Percentiles rank a stretch among this genome's conserved stretches.
Conservation (phyloP, 306 rosid species). For the Cucurbita ficifolia region DNA sequence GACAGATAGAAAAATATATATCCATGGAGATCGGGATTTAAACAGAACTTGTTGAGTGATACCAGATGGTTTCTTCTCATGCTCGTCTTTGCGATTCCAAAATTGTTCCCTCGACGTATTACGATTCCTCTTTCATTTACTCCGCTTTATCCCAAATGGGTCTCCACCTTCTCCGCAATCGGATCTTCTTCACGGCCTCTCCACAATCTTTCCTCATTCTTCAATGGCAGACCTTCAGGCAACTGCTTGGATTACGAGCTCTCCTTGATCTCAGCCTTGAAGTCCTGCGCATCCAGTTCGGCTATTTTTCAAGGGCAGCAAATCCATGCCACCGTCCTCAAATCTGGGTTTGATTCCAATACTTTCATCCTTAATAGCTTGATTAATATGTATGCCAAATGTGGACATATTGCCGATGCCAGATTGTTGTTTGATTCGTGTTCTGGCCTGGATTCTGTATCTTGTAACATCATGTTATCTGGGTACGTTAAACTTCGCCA, state of each 20-base stretch:
- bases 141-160: conserved; percentile 24
- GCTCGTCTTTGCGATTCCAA: conserved; percentile 29
- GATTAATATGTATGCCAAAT: conserved; percentile 62
- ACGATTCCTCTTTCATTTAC: conserved; percentile 1
- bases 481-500: conserved; percentile 52
- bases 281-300: conserved; percentile 45
- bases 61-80: conserved; percentile 24
- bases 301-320: conserved; percentile 46
- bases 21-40: background rate
- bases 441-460: conserved; percentile 38
- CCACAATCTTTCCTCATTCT: conserved; percentile 29
- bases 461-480: conserved; percentile 66
- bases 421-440: conserved; percentile 28
- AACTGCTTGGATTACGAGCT: conserved; percentile 29
- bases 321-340: conserved; percentile 42
- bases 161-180: conserved; percentile 21
- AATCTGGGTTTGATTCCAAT: conserved; percentile 50
- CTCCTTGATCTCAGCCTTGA: conserved; percentile 49
- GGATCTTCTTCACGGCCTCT: conserved; percentile 12
- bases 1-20: no score
- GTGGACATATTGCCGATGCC: conserved; percentile 37
- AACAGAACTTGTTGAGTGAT: background rate
- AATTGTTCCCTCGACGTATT: conserved; percentile 7
- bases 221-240: conserved; percentile 18
- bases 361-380: conserved; percentile 51